Conservation (phyloP, 2,329 filamentous ascomycete genomes). For the Cladophialophora yegresii region DNA sequence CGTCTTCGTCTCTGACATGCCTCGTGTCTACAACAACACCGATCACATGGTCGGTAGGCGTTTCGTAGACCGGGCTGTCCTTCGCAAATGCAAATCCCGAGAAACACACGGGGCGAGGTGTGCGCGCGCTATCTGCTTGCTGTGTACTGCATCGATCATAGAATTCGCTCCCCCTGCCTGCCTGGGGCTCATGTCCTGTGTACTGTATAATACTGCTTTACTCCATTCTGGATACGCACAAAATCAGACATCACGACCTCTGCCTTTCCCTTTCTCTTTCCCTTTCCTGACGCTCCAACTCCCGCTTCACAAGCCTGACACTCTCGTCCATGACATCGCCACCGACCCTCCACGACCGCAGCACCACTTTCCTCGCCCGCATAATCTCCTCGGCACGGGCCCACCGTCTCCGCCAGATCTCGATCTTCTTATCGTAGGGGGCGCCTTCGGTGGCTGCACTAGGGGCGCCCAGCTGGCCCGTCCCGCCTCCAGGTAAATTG, state of each 20-base stretch:
- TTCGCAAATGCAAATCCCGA: not conserved
- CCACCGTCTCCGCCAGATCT: constrained; percentile 54
- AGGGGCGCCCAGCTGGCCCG: constrained; percentile 5
- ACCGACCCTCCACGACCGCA: constrained; percentile 52
- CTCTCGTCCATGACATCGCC: constrained; percentile 50
- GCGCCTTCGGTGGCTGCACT: constrained; percentile 6
- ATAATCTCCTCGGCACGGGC: constrained; percentile 49
- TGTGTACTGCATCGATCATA: not conserved
- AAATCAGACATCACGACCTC: not conserved
- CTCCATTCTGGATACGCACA: no score
- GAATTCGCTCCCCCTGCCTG: not conserved
- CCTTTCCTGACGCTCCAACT: constrained; percentile 32
- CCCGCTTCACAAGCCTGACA: constrained; percentile 47
- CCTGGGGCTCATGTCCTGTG: not conserved
- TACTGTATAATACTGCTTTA: constrained; percentile 1
- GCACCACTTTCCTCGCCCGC: constrained; percentile 45
- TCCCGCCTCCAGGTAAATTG: constrained; percentile 31
- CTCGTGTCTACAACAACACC: no score
- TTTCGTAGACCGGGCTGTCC: not conserved
- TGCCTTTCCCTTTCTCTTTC: constrained; percentile 8
- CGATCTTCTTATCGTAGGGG: constrained; percentile 50
- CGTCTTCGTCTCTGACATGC: no score
- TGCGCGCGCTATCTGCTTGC: no score
- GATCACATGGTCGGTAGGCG: no score
- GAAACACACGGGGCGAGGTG: not conserved